These are phyloP conservation scores for Talaromyces piceae DNA, from an alignment of 2,329 filamentous ascomycete genomes.

Conservation along the genomic window DNA sequence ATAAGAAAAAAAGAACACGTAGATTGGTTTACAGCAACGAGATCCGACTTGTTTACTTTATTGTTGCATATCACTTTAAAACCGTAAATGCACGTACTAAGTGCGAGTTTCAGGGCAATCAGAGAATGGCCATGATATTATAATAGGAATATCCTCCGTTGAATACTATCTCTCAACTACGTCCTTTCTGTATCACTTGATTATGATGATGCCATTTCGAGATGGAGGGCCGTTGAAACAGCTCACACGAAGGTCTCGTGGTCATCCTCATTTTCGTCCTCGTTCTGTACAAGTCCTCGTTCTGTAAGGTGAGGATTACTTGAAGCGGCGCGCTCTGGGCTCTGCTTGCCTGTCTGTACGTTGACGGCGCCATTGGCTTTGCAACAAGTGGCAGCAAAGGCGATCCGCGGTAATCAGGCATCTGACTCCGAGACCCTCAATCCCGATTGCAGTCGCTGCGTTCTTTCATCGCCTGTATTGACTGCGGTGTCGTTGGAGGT, in stretches of 20 bases:
- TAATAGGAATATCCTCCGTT: too few relatives aligned
- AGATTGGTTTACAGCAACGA: too few relatives aligned
- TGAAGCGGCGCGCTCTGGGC: conserved; percentile 26
- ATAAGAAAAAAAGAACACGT: too few relatives aligned
- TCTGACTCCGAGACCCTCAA: neutral
- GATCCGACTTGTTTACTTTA: too few relatives aligned
- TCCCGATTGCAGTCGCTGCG: neutral
- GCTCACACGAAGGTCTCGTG: conserved; percentile 10
- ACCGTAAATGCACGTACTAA: too few relatives aligned
- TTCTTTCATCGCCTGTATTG: neutral
- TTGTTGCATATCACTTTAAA: too few relatives aligned
- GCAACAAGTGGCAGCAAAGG: neutral
- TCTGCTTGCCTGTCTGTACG: conserved; percentile 14
- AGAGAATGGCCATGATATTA: too few relatives aligned
- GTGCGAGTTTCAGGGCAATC: too few relatives aligned
- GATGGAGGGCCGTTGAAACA: too few relatives aligned
- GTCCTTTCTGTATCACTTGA: too few relatives aligned
- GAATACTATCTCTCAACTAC: too few relatives aligned
- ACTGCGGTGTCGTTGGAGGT: neutral
- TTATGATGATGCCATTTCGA: too few relatives aligned
- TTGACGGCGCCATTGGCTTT: neutral
- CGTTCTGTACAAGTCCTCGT: conserved; percentile 18
- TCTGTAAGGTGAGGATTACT: conserved; percentile 29
- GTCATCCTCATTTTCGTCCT: conserved; percentile 29
- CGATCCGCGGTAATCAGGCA: neutral